Evolutionary conservation across 371 early-diverging fungal genomes (phyloP).

Genomic region (Mortierella sp.): DNA sequence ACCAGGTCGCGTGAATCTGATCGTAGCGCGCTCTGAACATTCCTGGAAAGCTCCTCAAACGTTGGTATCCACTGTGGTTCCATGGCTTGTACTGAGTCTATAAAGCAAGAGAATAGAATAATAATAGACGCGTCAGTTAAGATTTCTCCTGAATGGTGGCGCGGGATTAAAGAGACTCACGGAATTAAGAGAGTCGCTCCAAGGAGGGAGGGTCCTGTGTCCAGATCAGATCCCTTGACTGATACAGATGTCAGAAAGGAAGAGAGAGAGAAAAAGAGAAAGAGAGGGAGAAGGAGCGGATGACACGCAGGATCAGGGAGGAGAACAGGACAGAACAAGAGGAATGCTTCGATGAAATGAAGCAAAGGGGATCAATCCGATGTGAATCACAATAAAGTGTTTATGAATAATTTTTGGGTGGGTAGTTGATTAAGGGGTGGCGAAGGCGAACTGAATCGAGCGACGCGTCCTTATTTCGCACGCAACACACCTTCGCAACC

Average conservation of each 20-base stretch:
- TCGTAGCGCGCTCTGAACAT: constrained; percentile 26
- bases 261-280: neutral
- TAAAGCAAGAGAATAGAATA: constrained; percentile 2
- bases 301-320: neutral
- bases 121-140: constrained; percentile 12
- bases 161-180: neutral
- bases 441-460: no score
- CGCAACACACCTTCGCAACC: neutral
- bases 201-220: neutral
- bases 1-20: constrained; percentile 48
- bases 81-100: constrained; percentile 17
- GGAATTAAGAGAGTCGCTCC: neutral
- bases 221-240: constrained; percentile 2
- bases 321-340: no score
- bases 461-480: no score
- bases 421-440: no score
- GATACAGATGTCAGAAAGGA: neutral
- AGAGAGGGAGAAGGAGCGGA: neutral
- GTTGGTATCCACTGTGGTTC: constrained; percentile 45
- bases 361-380: neutral
- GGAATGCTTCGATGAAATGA: no score
- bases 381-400: no score
- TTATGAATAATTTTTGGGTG: no score
- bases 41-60: constrained; percentile 42
- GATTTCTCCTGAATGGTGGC: no score